These are phyloP conservation scores for Volutella citrinella DNA, from an alignment of 2,329 filamentous ascomycete species.

Conservation along the genomic window DNA sequence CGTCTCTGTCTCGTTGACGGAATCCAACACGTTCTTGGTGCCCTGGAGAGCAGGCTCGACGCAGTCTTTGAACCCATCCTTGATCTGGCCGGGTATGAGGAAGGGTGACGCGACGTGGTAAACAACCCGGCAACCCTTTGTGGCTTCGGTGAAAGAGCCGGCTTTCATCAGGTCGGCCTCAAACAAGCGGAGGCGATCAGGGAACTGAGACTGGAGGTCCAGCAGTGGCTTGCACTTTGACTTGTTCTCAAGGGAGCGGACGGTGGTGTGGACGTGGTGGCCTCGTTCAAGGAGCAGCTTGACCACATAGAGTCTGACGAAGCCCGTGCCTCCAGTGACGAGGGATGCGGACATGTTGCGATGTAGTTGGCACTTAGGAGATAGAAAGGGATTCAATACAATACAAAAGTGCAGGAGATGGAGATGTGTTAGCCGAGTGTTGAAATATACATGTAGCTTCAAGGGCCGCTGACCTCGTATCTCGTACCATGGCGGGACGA, in stretches of 20 bases:
- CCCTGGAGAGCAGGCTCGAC: not conserved
- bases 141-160: conserved; percentile 24
- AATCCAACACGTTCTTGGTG: not conserved
- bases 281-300: conserved; percentile 4
- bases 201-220: conserved; percentile 16
- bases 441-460: too few species aligned
- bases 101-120: conserved; percentile 34
- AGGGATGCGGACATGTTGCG: not conserved
- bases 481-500: too few species aligned
- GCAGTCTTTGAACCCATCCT: too few species aligned
- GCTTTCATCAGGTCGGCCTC: conserved; percentile 26
- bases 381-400: too few species aligned
- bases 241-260: conserved; percentile 6
- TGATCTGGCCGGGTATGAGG: conserved; percentile 4
- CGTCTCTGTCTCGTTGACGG: not conserved
- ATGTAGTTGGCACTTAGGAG: too few species aligned
- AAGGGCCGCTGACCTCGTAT: too few species aligned
- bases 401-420: too few species aligned
- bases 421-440: too few species aligned
- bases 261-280: conserved; percentile 9
- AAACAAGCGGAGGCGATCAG: conserved; percentile 21
- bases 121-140: conserved; percentile 26
- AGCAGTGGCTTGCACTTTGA: conserved; percentile 19
- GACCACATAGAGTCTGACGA: not conserved
- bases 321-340: not conserved